Percentiles rank a stretch among this genome's conserved stretches.
phyloP scores from a whole-genome alignment of 2,329 filamentous ascomycete species.

The Trematosphaeria pertusa region DNA sequence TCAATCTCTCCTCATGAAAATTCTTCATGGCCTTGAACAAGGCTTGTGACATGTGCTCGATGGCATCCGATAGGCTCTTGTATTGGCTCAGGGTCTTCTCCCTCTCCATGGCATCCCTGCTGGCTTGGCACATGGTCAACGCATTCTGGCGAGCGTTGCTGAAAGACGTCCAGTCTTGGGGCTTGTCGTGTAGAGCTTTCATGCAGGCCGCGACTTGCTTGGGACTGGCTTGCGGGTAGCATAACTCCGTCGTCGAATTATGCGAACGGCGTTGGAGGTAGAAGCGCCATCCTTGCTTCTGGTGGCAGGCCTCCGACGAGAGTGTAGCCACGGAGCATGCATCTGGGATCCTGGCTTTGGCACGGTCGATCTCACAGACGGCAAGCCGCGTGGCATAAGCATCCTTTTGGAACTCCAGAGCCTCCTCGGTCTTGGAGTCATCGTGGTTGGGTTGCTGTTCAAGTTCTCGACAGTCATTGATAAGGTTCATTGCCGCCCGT shows the following conservation, averaged over 20 bases:
- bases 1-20: too few species aligned
- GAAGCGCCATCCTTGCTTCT: too few species aligned
- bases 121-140: conserved; percentile 67
- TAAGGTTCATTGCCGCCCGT: conserved; percentile 59
- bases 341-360: too few species aligned
- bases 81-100: conserved; percentile 49
- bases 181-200: conserved; percentile 59
- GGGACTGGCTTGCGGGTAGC: conserved; percentile 43
- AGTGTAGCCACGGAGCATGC: conserved; percentile 61
- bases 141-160: conserved; percentile 68
- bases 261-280: too few species aligned
- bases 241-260: too few species aligned
- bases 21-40: too few species aligned
- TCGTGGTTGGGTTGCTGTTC: conserved; percentile 46
- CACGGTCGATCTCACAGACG: conserved; percentile 69
- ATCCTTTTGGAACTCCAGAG: too few species aligned
- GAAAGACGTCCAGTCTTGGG: conserved; percentile 70
- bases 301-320: conserved; percentile 43
- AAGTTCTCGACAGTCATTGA: conserved; percentile 61
- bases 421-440: conserved; percentile 58
- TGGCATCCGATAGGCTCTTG: too few species aligned
- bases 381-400: conserved; percentile 70
- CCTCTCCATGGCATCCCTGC: conserved; percentile 65
- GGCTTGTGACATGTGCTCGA: too few species aligned
- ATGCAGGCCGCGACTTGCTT: conserved; percentile 59